These are phyloP conservation scores for Eurotiales sp. DNA, from an alignment of 2,329 filamentous ascomycete genomes.

Conservation along the genomic window DNA sequence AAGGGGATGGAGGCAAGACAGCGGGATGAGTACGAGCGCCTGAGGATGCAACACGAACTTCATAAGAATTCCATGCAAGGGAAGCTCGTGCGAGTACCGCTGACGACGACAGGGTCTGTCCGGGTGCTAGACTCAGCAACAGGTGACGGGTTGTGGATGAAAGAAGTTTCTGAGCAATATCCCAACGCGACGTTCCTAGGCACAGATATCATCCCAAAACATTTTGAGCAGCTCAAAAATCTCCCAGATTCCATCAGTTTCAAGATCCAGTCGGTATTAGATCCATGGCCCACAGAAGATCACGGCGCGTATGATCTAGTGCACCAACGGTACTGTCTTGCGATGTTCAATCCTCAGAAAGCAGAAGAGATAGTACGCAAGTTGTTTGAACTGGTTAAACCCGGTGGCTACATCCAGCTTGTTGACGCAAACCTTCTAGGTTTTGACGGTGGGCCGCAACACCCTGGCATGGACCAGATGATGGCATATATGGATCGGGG, in stretches of 20 bases:
- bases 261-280: neutral
- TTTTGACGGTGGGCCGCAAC: neutral
- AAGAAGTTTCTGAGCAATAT: neutral
- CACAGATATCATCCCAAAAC: neutral
- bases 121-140: neutral
- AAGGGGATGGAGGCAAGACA: constrained; percentile 4
- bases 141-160: constrained; percentile 1
- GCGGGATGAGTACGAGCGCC: neutral
- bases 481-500: constrained; percentile 4
- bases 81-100: neutral
- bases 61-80: neutral
- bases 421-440: neutral
- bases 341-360: constrained; percentile 1
- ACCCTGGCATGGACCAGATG: constrained; percentile 3
- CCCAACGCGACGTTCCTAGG: neutral
- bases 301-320: neutral
- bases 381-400: neutral
- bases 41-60: neutral
- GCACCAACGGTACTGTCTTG: constrained; percentile 3
- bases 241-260: neutral
- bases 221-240: constrained; percentile 3
- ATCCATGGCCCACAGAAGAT: neutral
- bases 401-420: neutral
- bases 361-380: neutral
- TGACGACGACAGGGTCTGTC: neutral